Evolutionary conservation across 2,329 filamentous ascomycete species (phyloP), one percentile per base, ranked within the genome.

Genomic region (Penicillium olsonii): DNA sequence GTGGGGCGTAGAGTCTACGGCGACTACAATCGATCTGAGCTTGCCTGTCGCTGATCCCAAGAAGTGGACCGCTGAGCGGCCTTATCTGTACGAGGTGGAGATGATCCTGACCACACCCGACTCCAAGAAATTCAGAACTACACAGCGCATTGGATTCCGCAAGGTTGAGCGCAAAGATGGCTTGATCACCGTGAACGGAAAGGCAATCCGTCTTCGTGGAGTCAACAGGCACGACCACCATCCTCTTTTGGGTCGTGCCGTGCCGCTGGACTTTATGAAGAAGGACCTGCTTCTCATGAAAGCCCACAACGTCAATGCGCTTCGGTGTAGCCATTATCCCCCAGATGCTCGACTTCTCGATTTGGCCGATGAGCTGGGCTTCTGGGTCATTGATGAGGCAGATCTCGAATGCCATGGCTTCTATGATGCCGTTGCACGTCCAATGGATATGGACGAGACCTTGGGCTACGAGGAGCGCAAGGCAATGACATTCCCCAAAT

Each of bases 181-280:
- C 0, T 65, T 51, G 9, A 53, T 61, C 57, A 76, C 75, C 19
- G 83, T 87, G 56, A 88, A 88, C 50, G 84, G 85, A 5, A 74
- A 74, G 17, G 70, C 79, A 1, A 75, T 88, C 44, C 75, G 81
- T 5, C 75, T 88, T 55, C 78, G 82, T 27, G 85, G 85, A 17
- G 81, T 83, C 19, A 88, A 88, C 66, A 74, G 85, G 15, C 87
- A 89, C 59, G 87, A 90, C 52, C 85, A 90, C 58, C 85, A 89
- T 60, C 84, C 84, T 0, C 68, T 70, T 12, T 77, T 78, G 29
- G 85, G 85, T 4, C 81, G 85, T 1, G 77, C 84, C 1, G 83
- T 88, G 0, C 84, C 84, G 0, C 64, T 81, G 7, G 79, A 83
- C 2, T 87, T 82, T 27, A 78, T 87, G 60, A 78, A 78, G 53